A percentile compares a stretch with the other conserved stretches of the same genome.
Evolutionary conservation across 2,329 filamentous ascomycete genomes (phyloP).

Genomic region (Periconia sp.): DNA sequence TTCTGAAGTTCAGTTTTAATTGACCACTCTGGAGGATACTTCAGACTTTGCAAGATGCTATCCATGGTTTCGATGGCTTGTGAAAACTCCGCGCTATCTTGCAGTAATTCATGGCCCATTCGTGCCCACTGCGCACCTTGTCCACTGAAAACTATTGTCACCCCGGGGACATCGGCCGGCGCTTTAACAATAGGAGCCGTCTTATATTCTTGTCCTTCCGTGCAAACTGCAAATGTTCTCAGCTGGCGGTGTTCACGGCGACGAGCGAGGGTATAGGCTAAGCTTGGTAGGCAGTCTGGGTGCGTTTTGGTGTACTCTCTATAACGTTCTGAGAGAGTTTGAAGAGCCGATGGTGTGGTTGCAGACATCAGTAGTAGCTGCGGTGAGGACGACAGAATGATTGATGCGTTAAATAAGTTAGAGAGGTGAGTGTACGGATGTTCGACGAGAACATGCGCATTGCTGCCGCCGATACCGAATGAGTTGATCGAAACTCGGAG

Average conservation of each 20-base stretch:
- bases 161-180: not conserved
- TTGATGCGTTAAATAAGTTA: not conserved
- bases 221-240: conserved; percentile 3
- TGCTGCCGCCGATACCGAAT: conserved; percentile 51
- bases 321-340: not conserved
- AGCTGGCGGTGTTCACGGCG: conserved; percentile 9
- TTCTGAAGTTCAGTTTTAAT: conserved; percentile 3
- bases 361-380: not conserved
- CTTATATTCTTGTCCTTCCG: too few species aligned
- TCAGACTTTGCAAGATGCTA: conserved; percentile 2
- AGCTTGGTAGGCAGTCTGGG: not conserved
- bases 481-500: conserved; percentile 49
- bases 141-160: conserved; percentile 42
- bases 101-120: conserved; percentile 47
- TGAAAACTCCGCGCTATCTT: not conserved
- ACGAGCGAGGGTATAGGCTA: conserved; percentile 13
- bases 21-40: not conserved
- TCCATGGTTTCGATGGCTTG: not conserved
- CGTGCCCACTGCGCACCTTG: conserved; percentile 52
- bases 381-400: too few species aligned
- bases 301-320: not conserved
- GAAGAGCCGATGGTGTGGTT: not conserved
- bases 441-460: conserved; percentile 8
- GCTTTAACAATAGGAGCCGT: not conserved
- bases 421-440: too few species aligned